These are phyloP conservation scores for Capronia epimyces DNA, from an alignment of 2,329 filamentous ascomycete species.

Conservation along the genomic window DNA sequence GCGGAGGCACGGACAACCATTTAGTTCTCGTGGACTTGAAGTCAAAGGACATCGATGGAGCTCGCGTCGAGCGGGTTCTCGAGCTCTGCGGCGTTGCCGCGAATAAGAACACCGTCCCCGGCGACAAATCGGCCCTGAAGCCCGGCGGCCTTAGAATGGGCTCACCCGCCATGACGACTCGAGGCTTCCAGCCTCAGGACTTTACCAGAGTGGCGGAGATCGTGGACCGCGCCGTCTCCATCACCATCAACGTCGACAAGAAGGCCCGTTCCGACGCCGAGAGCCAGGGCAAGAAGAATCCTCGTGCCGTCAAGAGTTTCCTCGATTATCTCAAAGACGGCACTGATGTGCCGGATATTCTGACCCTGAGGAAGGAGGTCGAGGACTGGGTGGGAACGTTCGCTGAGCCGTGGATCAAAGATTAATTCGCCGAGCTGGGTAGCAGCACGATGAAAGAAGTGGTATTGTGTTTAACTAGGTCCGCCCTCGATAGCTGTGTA, in stretches of 20 bases:
- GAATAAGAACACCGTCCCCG: slow-evolving; percentile 99
- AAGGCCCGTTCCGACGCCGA: slow-evolving; percentile 26
- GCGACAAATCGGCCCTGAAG: slow-evolving; percentile 93
- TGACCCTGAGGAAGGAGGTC: slow-evolving; percentile 32
- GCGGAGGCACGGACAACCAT: slow-evolving; percentile 95
- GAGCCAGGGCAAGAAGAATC: slow-evolving; percentile 32
- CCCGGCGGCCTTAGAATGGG: slow-evolving; percentile 94
- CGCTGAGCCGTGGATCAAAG: slow-evolving; percentile 30
- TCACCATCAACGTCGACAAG: slow-evolving; percentile 40
- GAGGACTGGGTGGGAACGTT: slow-evolving; percentile 35
- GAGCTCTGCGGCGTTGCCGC: slow-evolving; percentile 98
- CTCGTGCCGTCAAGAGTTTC: slow-evolving; percentile 32
- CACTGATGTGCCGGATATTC: slow-evolving; percentile 30
- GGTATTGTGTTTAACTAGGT: too few relatives aligned
- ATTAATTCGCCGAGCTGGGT: slow-evolving; percentile 2
- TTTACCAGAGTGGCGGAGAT: slow-evolving; percentile 86
- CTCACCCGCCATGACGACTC: slow-evolving; percentile 93
- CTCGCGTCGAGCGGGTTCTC: slow-evolving; percentile 87
- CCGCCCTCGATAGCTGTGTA: too few relatives aligned
- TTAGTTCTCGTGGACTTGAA: slow-evolving; percentile 90
- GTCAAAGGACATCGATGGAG: slow-evolving; percentile 78
- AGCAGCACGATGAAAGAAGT: not conserved
- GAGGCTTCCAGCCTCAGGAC: slow-evolving; percentile 86
- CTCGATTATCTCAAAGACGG: slow-evolving; percentile 32
- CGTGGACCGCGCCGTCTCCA: slow-evolving; percentile 82